A percentile compares a stretch with the other conserved stretches of the same genome.
Evolutionary conservation across 169 alveolate genomes (phyloP).

Genomic region (Plasmodium gonderi): DNA sequence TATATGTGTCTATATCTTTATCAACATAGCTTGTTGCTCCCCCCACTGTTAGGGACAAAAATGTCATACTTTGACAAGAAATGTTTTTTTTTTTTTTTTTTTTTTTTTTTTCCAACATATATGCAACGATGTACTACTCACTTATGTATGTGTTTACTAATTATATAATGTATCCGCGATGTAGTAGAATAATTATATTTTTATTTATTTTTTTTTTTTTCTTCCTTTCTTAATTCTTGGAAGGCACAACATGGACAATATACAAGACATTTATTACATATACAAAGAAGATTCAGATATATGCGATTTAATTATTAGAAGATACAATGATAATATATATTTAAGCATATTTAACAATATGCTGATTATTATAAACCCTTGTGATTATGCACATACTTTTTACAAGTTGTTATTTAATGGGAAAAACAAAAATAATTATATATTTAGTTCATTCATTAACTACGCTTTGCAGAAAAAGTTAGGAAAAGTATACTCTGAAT

Average conservation of each 20-base stretch:
- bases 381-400: neutral
- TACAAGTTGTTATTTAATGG: slow-evolving; percentile 52
- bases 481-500: neutral
- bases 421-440: slow-evolving; percentile 65
- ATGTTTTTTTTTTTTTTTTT: neutral
- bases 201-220: neutral
- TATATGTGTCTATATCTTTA: neutral
- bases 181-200: neutral
- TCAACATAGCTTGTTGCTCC: neutral
- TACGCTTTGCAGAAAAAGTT: neutral
- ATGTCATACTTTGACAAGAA: neutral
- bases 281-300: slow-evolving; percentile 48
- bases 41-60: neutral
- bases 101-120: neutral
- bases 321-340: slow-evolving; percentile 49
- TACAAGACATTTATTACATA: slow-evolving; percentile 65
- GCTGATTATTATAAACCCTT: slow-evolving; percentile 45
- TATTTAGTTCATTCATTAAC: slow-evolving; percentile 33
- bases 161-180: too few relatives aligned
- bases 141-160: too few relatives aligned
- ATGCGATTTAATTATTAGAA: slow-evolving; percentile 27
- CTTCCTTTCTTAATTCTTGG: neutral
- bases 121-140: too few relatives aligned
- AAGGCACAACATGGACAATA: slow-evolving; percentile 11
- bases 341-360: slow-evolving; percentile 61